These are phyloP conservation scores for Ceratorhiza oryzae-sativae DNA, from an alignment of 1,284 basidiomycete genomes.

Conservation along the genomic window DNA sequence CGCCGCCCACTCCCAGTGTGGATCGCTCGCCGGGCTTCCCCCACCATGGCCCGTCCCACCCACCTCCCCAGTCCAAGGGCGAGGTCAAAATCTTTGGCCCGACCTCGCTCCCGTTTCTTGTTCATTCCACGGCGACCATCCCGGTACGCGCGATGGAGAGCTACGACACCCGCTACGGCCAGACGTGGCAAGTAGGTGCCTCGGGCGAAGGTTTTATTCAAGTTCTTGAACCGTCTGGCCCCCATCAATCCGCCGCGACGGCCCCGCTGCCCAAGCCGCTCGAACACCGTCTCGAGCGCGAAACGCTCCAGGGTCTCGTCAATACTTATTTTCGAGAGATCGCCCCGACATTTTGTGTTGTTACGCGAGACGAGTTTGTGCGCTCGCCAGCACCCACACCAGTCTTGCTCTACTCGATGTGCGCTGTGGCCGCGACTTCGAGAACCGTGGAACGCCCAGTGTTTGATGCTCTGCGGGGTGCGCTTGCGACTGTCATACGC, in stretches of 20 bases:
- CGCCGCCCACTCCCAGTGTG: slow-evolving; percentile 11
- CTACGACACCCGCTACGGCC: slow-evolving; percentile 85
- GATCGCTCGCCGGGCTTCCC: neutral
- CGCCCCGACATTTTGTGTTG: slow-evolving; percentile 84
- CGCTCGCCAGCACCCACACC: slow-evolving; percentile 71
- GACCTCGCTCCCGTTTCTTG: slow-evolving; percentile 46
- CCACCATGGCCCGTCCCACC: neutral
- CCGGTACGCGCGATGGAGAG: slow-evolving; percentile 83
- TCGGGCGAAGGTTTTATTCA: slow-evolving; percentile 88
- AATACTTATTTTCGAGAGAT: slow-evolving; percentile 91
- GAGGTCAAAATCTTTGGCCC: slow-evolving; percentile 44
- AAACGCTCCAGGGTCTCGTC: slow-evolving; percentile 80
- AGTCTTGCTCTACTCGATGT: slow-evolving; percentile 89
- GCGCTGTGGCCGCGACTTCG: slow-evolving; percentile 85
- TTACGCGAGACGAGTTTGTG: slow-evolving; percentile 76
- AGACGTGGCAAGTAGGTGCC: slow-evolving; percentile 81
- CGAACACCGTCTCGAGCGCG: slow-evolving; percentile 75
- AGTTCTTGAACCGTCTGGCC: slow-evolving; percentile 67
- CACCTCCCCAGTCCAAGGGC: slow-evolving; percentile 37
- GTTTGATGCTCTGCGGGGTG: slow-evolving; percentile 83
- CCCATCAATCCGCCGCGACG: slow-evolving; percentile 55
- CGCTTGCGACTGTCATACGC: slow-evolving; percentile 86
- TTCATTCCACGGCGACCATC: slow-evolving; percentile 72
- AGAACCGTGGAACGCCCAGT: slow-evolving; percentile 83
- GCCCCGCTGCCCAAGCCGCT: slow-evolving; percentile 63